Evolutionary conservation across 352 stramenopile genomes (phyloP), one percentile per base, ranked within the genome.

Genomic region (Pythium sukuiense): DNA sequence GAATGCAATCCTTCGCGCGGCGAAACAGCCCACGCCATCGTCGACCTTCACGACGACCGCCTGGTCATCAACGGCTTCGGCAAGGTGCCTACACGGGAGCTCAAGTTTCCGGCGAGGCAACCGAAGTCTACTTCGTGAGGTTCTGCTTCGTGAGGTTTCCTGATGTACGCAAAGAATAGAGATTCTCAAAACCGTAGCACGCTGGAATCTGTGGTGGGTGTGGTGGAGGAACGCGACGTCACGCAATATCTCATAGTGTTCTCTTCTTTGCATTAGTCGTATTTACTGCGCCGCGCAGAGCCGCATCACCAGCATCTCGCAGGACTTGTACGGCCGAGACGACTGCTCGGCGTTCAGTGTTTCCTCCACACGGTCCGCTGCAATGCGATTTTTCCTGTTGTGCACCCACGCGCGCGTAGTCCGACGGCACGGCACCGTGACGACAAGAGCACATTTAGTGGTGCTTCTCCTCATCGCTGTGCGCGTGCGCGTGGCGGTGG

Each of bases 11-110:
- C 77, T 20, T 54, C 68, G 13, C 8, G 14, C 1, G 29, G 33
- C 14, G 83, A 90, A 50, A 88, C 72, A 26, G 79, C 85, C 24
- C 80, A 92, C 65, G 81, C 83, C 4, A 52, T 85, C 30, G 81
- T 91, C 37, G 75, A 87, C 63, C 70, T 95, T 29, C 78, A 80
- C 56, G 52, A 65, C 0, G 73, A 90, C 57, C 79, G 74, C 43
- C 13, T 91, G 48, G 69, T 87, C 4, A 64, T 91, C 12, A 67
- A 81, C 12, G 85, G 82, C 24, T 80, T 76, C 33, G 85, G 83
- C 43, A 90, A 88, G 63, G 73, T 91, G 30, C 79, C 78, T 6
- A 77, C 78, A 50, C 81, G 80, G 1, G 74, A 83, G 63, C 70
- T 92, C 18, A 45, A n/a, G 45, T 86, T 88, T 32, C 61, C 70